A percentile compares a stretch with the other conserved stretches of the same genome.
phyloP scores from a whole-genome alignment of 2,329 filamentous ascomycete genomes.

The Cordyceps militaris region DNA sequence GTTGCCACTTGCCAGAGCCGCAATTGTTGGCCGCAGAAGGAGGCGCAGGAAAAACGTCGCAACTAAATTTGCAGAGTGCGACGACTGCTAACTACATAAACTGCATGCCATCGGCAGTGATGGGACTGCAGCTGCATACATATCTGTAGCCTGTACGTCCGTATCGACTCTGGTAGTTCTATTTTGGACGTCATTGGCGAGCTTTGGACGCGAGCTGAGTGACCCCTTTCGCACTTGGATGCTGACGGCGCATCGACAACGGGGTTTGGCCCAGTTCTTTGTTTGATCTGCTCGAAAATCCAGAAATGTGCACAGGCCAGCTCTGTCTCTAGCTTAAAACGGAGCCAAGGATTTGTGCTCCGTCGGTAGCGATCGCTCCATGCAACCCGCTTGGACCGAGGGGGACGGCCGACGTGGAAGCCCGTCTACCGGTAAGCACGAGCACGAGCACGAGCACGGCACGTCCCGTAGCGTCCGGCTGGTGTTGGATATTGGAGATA shows the following conservation, averaged over 20 bases:
- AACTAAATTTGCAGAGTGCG: no score
- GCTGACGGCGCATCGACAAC: neutral
- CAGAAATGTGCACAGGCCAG: neutral
- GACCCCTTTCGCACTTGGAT: neutral
- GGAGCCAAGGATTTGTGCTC: neutral
- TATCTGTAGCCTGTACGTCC: neutral
- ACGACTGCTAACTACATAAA: neutral
- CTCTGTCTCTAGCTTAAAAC: neutral
- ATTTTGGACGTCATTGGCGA: neutral
- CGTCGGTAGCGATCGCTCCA: neutral
- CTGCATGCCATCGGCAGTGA: neutral
- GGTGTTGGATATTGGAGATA: neutral
- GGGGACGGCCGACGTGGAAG: neutral
- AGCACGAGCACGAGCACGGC: neutral
- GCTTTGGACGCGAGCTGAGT: neutral
- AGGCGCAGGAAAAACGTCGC: neutral
- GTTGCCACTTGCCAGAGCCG: neutral
- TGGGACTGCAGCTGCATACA: neutral
- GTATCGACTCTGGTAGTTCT: neutral
- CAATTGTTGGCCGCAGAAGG: neutral
- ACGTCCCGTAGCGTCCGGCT: neutral
- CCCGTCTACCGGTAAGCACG: no score
- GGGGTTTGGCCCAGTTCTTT: neutral
- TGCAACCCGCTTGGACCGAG: conserved; percentile 1
- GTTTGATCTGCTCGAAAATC: neutral